Percentiles rank a stretch among this genome's conserved stretches.
Conservation (phyloP, 495 filamentous ascomycete genomes). For the Aspergillus ellipticus region DNA sequence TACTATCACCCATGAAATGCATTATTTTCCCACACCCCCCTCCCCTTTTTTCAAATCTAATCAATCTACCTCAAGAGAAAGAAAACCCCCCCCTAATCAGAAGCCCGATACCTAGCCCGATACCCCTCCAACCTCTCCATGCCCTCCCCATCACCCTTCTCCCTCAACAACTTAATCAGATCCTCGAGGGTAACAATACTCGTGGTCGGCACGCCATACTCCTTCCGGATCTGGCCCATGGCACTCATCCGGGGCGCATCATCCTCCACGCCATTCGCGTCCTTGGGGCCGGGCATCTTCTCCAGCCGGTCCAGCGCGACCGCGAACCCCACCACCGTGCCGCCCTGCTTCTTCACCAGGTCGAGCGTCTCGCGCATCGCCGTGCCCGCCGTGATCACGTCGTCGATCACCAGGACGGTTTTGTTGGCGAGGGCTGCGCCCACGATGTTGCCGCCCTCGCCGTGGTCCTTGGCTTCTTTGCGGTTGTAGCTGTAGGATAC, state of each 20-base stretch:
- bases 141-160: constrained; percentile 53
- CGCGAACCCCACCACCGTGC: constrained; percentile 76
- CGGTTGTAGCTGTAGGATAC: constrained; percentile 86
- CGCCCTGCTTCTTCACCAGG: constrained; percentile 78
- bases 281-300: constrained; percentile 58
- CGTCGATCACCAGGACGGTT: constrained; percentile 84
- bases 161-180: constrained; percentile 59
- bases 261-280: constrained; percentile 68
- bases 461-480: constrained; percentile 92
- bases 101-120: constrained; percentile 59
- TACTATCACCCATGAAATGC: too few species aligned
- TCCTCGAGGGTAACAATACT: constrained; percentile 65
- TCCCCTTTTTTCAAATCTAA: too few species aligned
- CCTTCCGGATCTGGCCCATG: constrained; percentile 49
- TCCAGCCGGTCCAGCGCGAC: constrained; percentile 87
- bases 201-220: constrained; percentile 49
- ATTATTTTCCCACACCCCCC: neutral
- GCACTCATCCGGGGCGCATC: constrained; percentile 1
- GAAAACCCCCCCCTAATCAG: neutral
- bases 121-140: constrained; percentile 74
- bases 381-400: constrained; percentile 93
- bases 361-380: constrained; percentile 86
- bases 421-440: constrained; percentile 80
- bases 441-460: constrained; percentile 88
- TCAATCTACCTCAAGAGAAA: too few species aligned